phyloP scores from a whole-genome alignment of 2,329 filamentous ascomycete genomes.

The Aspergillus sp. region DNA sequence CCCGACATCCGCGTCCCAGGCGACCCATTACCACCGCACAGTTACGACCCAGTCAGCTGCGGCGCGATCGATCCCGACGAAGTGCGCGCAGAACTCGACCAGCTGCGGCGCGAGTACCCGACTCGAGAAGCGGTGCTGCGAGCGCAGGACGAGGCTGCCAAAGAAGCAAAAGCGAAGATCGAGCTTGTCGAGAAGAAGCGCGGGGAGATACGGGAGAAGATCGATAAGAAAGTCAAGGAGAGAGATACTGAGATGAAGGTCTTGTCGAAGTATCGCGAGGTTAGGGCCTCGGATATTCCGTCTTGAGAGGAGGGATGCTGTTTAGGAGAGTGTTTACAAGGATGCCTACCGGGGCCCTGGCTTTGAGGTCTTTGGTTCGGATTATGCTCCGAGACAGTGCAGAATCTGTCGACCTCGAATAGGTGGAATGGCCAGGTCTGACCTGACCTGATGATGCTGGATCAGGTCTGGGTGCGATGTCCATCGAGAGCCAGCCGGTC shows the following conservation, averaged over 20 bases:
- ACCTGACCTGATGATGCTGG: too few species aligned
- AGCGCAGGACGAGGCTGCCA: conserved; percentile 29
- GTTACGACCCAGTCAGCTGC: conserved; percentile 33
- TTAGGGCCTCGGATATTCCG: conserved; percentile 23
- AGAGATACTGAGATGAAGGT: conserved; percentile 35
- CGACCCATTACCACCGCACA: conserved; percentile 22
- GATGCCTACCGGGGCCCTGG: too few species aligned
- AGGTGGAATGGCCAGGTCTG: too few species aligned
- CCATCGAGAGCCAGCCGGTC: too few species aligned
- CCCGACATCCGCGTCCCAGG: conserved; percentile 32
- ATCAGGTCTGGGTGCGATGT: too few species aligned
- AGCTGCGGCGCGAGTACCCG: conserved; percentile 28
- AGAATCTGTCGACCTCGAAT: too few species aligned
- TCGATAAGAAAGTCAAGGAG: conserved; percentile 36
- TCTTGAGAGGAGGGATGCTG: conserved; percentile 10
- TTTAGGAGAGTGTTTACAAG: not conserved
- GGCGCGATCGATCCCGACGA: conserved; percentile 22
- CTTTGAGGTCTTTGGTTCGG: too few species aligned
- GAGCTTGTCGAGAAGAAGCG: conserved; percentile 29
- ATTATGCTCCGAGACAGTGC: too few species aligned
- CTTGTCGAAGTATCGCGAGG: conserved; percentile 33
- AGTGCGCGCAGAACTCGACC: conserved; percentile 21
- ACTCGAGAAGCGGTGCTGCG: conserved; percentile 25
- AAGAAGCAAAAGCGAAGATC: conserved; percentile 29
- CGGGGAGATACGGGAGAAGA: conserved; percentile 29